Evolutionary conservation across 1,284 basidiomycete species (phyloP), one percentile per base, ranked within the genome.

Genomic region (Cutaneotrichosporon sp.): DNA sequence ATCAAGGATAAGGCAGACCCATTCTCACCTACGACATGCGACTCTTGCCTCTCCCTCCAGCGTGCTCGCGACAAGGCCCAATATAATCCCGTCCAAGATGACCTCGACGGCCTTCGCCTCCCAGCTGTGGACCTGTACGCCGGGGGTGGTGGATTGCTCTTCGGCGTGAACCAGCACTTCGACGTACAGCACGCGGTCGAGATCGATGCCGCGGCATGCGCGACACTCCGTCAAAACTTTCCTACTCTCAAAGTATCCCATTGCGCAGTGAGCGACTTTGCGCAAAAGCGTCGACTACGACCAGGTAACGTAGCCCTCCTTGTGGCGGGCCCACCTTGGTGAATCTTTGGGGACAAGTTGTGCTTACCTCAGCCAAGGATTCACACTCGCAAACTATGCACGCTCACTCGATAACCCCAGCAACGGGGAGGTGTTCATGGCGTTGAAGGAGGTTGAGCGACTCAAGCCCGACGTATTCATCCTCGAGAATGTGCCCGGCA

Each of bases 401-500:
- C 67, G 69, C 18, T 18, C 46, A 5, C 18, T 32, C 7, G n/a
- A 55, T n/a, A 72, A 74, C 58, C 18, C 52, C 1, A 61, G 72
- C 8, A 74, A 73, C 49, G 46, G 55, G n/a, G 70, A 77, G 57
- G 51, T 75, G 10, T 65, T 56, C 21, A 42, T 46, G 1, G 58
- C 66, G n/a, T 46, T 76, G 8, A 46, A 36, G 0, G 71, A 69
- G 32, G 61, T 74, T 14, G 64, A 57, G 5, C 65, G 67, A 4
- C 13, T 72, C 2, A 62, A 38, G 5, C 72, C 76, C 0, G 67
- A 66, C 40, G 61, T 70, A 21, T 66, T 71, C 38, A 49, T 77
- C 1, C 40, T 77, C 16, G 76, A 77, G 60, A 77, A 76, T 53
- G 76, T 77, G 1, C 65, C 68, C 0, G 72, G 73, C 30, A 53